Evolutionary conservation across 2,329 filamentous ascomycete genomes (phyloP).

Genomic region (Aspergillus brasiliensis): DNA sequence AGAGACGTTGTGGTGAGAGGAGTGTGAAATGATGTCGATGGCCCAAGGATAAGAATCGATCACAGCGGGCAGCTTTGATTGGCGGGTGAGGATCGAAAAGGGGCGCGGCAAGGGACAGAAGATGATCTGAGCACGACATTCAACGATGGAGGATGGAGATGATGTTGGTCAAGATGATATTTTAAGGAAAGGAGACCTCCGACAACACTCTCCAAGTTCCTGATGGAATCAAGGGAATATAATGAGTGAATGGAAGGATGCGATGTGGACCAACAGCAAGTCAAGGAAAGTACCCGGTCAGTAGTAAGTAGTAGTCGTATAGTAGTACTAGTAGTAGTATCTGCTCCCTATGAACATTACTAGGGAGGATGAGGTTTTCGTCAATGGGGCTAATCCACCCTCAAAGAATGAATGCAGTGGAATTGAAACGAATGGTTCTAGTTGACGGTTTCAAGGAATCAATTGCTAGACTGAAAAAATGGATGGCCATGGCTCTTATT

Average conservation of each 20-base stretch:
- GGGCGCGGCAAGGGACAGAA: conserved; percentile 24
- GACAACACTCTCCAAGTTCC: too few species aligned
- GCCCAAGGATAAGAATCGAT: conserved; percentile 6
- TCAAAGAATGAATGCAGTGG: conserved; percentile 1
- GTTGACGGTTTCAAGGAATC: not conserved
- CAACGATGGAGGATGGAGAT: not conserved
- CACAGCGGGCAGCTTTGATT: conserved; percentile 21
- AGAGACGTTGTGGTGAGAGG: conserved; percentile 10
- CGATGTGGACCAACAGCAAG: not conserved
- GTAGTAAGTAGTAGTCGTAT: too few species aligned
- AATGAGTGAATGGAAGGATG: not conserved
- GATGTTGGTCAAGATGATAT: not conserved
- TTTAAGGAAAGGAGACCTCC: not conserved
- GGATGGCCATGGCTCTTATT: conserved; percentile 6
- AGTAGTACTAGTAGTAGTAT: too few species aligned
- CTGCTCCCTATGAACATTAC: too few species aligned
- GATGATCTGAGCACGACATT: conserved; percentile 26
- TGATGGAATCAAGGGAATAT: too few species aligned
- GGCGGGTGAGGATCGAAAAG: conserved; percentile 25
- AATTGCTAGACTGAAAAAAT: too few species aligned
- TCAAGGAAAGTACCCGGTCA: too few species aligned
- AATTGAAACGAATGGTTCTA: not conserved
- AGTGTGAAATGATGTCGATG: conserved; percentile 10
- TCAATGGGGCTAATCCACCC: not conserved
- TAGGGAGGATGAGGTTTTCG: too few species aligned